Base-by-base conservation (phyloP, 768 basidiomycete species). In the Rhizopogon vesiculosus region DNA sequence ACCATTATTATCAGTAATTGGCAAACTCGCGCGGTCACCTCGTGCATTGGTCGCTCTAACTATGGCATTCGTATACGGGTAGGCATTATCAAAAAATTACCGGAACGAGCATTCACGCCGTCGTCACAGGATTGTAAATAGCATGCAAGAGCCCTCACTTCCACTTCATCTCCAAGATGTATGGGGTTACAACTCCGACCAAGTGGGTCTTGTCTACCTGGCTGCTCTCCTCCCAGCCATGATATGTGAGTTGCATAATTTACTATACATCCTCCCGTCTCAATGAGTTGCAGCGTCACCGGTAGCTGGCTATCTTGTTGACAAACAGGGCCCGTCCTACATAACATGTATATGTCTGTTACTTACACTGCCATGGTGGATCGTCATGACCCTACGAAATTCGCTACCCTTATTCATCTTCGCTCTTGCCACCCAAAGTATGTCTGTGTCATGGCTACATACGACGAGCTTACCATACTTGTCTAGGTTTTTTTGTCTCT, bases 181-280 rank as follows among this genome's bases (percentile, higher is more conserved):
- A 7, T 86, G 83, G 79, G 66, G 67, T 5, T 74, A 80, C 41
- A 58, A 74, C 53, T 74, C 84, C 0, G 65, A n/a, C 66, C 70
- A 57, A 64, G 83, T 87, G 9, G 89, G 89, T 7, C 61, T 89
- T n/a, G 77, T 87, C 15, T 85, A 84, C 64, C 70, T 90, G 55
- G 86, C 82, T 7, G 77, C 79, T 8, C 79, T 86, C 25, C 68
- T 86, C 7, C 88, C 87, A 1, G 80, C 83, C 0, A 63, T 90
- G 16, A 70, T 89, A 54, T 87, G 88, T 87, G 61, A 56, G 82
- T 63, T 31, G 51, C 22, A 43, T 40, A n/a, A 15, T 42, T 19
- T n/a, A 51, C 18, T n/a, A n/a, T 10, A 6, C 2, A 12, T 13
- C 7, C 25, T 13, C 12, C 38, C 35, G 25, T 19, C 16, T 42